phyloP scores from a whole-genome alignment of 768 basidiomycete genomes.

The Butyriboletus loyo region DNA sequence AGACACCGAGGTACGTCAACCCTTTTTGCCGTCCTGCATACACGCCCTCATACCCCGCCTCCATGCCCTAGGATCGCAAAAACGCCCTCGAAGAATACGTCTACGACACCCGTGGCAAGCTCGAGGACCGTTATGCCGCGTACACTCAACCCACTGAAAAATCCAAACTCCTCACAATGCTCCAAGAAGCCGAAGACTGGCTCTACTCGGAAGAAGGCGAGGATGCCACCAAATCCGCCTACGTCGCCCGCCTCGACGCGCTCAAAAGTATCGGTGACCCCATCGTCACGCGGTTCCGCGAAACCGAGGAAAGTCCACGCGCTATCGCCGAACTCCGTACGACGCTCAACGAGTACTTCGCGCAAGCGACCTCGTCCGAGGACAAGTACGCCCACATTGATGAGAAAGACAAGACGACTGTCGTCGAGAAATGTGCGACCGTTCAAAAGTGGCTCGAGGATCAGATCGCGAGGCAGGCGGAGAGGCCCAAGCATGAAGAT shows the following conservation, averaged over 20 bases:
- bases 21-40: neutral
- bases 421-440: slow-evolving; percentile 88
- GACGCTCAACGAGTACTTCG: slow-evolving; percentile 81
- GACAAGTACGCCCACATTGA: slow-evolving; percentile 90
- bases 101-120: slow-evolving; percentile 90
- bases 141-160: slow-evolving; percentile 80
- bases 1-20: slow-evolving; percentile 83
- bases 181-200: slow-evolving; percentile 90
- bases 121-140: slow-evolving; percentile 81
- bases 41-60: neutral
- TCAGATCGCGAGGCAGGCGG: slow-evolving; percentile 80
- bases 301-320: slow-evolving; percentile 75
- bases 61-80: slow-evolving; percentile 73
- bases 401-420: slow-evolving; percentile 78
- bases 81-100: slow-evolving; percentile 99
- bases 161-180: slow-evolving; percentile 62
- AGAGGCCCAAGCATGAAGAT: slow-evolving; percentile 86
- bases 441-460: slow-evolving; percentile 96
- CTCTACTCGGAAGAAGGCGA: slow-evolving; percentile 96
- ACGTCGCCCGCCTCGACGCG: slow-evolving; percentile 75
- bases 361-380: slow-evolving; percentile 77
- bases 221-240: slow-evolving; percentile 94
- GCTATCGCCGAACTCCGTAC: slow-evolving; percentile 79
- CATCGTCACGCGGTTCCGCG: slow-evolving; percentile 77
- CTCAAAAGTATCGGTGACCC: slow-evolving; percentile 88